Percentiles rank a stretch among this genome's conserved stretches.
These are phyloP conservation scores for Leavenworthia alabamica DNA, from an alignment of 345 rosid species.

Conservation along the genomic window DNA sequence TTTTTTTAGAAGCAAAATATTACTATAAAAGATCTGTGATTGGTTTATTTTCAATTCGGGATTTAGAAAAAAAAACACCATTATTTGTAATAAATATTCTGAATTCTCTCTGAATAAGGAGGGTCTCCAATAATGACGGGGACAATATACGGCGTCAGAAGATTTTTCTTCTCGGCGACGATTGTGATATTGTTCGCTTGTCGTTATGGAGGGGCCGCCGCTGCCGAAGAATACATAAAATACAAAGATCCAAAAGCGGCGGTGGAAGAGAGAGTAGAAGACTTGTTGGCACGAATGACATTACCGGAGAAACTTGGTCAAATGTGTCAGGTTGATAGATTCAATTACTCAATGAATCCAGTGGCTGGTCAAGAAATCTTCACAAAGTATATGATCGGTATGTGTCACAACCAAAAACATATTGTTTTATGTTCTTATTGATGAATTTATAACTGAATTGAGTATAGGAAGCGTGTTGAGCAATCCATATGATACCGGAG, in stretches of 20 bases:
- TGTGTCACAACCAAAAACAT: not conserved
- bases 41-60: not conserved
- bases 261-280: constrained; percentile 37
- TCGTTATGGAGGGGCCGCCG: constrained; percentile 18
- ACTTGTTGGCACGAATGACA: constrained; percentile 45
- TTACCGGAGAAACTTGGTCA: constrained; percentile 57
- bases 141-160: constrained; percentile 12
- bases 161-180: not conserved
- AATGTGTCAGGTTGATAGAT: constrained; percentile 45
- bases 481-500: constrained; percentile 38
- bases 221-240: constrained; percentile 24
- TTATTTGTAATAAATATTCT: not conserved
- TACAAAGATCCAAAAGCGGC: constrained; percentile 42
- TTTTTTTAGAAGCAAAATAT: not conserved
- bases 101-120: constrained; percentile 6
- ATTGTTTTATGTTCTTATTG: not conserved
- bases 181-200: constrained; percentile 12
- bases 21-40: constrained; percentile 1
- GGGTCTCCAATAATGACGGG: constrained; percentile 17
- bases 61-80: constrained; percentile 11
- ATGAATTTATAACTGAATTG: not conserved
- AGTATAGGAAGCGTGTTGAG: constrained; percentile 53
- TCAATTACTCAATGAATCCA: constrained; percentile 11
- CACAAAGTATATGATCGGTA: constrained; percentile 70
- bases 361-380: constrained; percentile 19